phyloP scores from a whole-genome alignment of 202 grass and related monocot genomes.

The Hordeum pubiflorum region DNA sequence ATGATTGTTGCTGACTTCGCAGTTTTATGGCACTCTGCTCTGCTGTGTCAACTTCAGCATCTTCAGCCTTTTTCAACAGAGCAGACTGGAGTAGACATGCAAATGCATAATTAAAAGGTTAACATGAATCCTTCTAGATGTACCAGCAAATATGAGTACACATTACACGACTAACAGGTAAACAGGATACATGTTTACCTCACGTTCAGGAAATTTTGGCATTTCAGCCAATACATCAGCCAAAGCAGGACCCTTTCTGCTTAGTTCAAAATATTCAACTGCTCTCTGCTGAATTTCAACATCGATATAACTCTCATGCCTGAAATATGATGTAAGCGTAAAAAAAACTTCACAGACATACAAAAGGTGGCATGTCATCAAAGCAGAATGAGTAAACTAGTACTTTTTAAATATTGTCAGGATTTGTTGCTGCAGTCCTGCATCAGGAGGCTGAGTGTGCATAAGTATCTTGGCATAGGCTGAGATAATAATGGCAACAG shows the following conservation, averaged over 20 bases:
- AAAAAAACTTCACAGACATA: conserved; percentile 13
- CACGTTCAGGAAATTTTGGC: conserved; percentile 96
- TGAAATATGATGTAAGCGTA: conserved; percentile 31
- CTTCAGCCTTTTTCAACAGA: conserved; percentile 91
- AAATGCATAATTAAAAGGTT: conserved; percentile 9
- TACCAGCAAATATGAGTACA: background rate
- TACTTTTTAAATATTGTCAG: conserved; percentile 86
- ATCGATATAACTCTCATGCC: conserved; percentile 97
- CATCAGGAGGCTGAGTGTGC: conserved; percentile 83
- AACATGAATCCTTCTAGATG: background rate
- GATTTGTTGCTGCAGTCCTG: conserved; percentile 88
- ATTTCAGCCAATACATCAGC: conserved; percentile 94
- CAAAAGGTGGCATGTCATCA: conserved; percentile 4
- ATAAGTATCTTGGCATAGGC: conserved; percentile 96
- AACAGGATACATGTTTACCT: conserved; percentile 43
- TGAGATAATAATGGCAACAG: conserved; percentile 94
- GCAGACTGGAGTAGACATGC: conserved; percentile 78
- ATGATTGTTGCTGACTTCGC: conserved; percentile 86
- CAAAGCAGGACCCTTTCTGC: conserved; percentile 80
- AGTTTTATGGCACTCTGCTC: conserved; percentile 99
- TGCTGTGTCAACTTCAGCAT: conserved; percentile 94
- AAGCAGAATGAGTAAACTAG: conserved; percentile 8
- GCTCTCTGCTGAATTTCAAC: conserved; percentile 98
- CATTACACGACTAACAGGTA: background rate
- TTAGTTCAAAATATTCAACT: conserved; percentile 91